A percentile compares a stretch with the other conserved stretches of the same genome.
Evolutionary conservation across 1,284 basidiomycete genomes (phyloP).

Genomic region (Cutaneotrichosporon sp.): DNA sequence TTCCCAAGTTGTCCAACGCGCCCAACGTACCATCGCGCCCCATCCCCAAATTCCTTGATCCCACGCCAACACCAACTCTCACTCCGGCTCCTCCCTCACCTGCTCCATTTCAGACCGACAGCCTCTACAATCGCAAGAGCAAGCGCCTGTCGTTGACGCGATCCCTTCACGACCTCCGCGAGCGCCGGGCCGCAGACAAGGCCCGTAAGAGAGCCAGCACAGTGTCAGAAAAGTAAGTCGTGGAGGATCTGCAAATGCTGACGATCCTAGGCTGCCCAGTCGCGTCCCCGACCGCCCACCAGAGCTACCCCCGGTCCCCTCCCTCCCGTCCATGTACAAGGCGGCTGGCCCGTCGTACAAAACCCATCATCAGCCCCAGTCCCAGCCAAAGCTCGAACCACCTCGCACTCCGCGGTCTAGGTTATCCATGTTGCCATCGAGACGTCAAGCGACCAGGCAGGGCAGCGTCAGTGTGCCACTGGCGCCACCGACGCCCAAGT

Average conservation of each 20-base stretch:
- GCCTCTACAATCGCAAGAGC: conserved; percentile 6
- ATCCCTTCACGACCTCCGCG: conserved; percentile 17
- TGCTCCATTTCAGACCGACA: not conserved
- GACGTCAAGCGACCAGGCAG: not conserved
- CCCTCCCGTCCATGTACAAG: conserved; percentile 18
- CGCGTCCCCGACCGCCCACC: not conserved
- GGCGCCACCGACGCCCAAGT: conserved; percentile 1
- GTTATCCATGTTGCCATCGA: not conserved
- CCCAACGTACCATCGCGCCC: not conserved
- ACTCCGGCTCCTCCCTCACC: not conserved
- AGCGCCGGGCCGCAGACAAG: conserved; percentile 13
- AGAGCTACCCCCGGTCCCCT: conserved; percentile 13
- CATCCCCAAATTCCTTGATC: not conserved
- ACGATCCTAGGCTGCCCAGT: not conserved
- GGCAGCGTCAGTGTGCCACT: not conserved
- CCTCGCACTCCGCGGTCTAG: not conserved
- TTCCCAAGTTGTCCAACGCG: not conserved
- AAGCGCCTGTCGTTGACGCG: conserved; percentile 20
- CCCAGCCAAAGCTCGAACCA: not conserved
- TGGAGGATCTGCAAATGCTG: not conserved
- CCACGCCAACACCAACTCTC: not conserved
- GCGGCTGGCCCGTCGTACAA: not conserved
- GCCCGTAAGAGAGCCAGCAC: conserved; percentile 9
- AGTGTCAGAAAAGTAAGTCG: conserved; percentile 13
- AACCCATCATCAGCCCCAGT: not conserved